Evolutionary conservation across 2,329 filamentous ascomycete genomes (phyloP).

Genomic region (Grosmannia huntii): DNA sequence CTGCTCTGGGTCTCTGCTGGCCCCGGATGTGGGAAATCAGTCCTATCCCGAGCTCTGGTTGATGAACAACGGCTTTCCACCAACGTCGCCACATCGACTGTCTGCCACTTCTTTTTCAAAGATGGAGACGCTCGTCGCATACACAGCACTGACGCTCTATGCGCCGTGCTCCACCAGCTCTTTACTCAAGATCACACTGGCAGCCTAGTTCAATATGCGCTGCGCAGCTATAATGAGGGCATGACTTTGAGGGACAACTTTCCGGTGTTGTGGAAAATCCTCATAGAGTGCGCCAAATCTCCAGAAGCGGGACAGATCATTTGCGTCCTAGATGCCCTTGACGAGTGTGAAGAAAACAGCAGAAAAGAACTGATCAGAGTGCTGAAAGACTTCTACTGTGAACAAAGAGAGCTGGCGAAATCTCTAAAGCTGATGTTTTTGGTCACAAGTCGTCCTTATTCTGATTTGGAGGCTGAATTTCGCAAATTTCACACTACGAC

Average conservation of each 20-base stretch:
- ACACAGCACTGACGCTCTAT: background rate
- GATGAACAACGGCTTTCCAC: slow-evolving; percentile 15
- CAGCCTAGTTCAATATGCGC: slow-evolving; percentile 6
- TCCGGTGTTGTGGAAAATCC: slow-evolving; percentile 11
- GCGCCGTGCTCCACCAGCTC: background rate
- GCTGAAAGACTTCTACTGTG: slow-evolving; percentile 9
- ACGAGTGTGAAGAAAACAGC: slow-evolving; percentile 17
- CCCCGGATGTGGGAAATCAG: slow-evolving; percentile 23
- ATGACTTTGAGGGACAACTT: slow-evolving; percentile 8
- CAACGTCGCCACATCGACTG: slow-evolving; percentile 12
- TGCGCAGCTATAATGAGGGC: slow-evolving; percentile 2
- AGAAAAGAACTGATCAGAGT: slow-evolving; percentile 8
- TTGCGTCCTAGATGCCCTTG: slow-evolving; percentile 20
- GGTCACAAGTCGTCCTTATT: slow-evolving; percentile 20
- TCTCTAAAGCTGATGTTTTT: slow-evolving; percentile 16
- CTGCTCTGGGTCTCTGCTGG: slow-evolving; percentile 21
- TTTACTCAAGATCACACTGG: slow-evolving; percentile 1
- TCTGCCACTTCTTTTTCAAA: slow-evolving; percentile 23
- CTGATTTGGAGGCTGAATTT: slow-evolving; percentile 13
- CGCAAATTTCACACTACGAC: slow-evolving; percentile 1
- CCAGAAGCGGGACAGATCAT: slow-evolving; percentile 13
- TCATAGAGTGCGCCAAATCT: slow-evolving; percentile 4
- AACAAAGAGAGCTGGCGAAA: background rate
- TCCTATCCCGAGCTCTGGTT: slow-evolving; percentile 17
- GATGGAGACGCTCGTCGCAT: background rate